Conservation (phyloP, 2,329 filamentous ascomycete genomes). For the Cladophialophora bantiana region DNA sequence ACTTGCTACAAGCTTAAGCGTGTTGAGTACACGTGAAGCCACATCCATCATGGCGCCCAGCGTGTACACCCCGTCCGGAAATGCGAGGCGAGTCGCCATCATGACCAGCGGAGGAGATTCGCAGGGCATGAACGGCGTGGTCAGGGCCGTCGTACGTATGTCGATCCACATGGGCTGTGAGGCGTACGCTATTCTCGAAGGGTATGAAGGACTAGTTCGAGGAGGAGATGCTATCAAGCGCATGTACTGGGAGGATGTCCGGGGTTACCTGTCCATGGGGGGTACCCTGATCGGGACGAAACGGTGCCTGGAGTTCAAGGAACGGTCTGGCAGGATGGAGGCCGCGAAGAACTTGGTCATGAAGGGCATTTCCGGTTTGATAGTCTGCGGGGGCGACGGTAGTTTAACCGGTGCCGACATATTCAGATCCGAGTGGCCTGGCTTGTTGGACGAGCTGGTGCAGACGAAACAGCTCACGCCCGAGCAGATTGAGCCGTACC, state of each 20-base stretch:
- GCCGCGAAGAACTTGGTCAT: constrained; percentile 95
- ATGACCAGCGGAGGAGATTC: constrained; percentile 96
- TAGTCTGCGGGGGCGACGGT: constrained; percentile 97
- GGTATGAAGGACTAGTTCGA: constrained; percentile 92
- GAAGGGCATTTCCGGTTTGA: constrained; percentile 90
- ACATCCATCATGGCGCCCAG: constrained; percentile 40
- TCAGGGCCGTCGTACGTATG: constrained; percentile 89
- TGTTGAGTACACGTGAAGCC: too few species aligned
- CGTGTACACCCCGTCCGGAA: constrained; percentile 43
- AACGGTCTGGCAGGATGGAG: constrained; percentile 79
- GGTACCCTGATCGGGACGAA: constrained; percentile 96
- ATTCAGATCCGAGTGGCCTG: constrained; percentile 91
- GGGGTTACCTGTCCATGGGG: constrained; percentile 90
- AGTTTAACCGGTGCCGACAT: constrained; percentile 94
- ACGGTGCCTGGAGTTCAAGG: constrained; percentile 88
- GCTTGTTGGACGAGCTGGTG: constrained; percentile 84
- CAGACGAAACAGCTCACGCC: constrained; percentile 71
- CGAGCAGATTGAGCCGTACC: constrained; percentile 76
- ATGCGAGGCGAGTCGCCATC: constrained; percentile 76
- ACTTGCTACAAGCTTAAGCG: too few species aligned
- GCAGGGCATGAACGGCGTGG: constrained; percentile 91
- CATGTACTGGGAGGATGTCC: constrained; percentile 91
- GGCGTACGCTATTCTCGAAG: constrained; percentile 84
- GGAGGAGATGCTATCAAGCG: constrained; percentile 86
- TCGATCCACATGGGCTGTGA: constrained; percentile 84